Base-by-base conservation (phyloP, 805 yeast genomes). In the Ogataea paradorogensis region DNA sequence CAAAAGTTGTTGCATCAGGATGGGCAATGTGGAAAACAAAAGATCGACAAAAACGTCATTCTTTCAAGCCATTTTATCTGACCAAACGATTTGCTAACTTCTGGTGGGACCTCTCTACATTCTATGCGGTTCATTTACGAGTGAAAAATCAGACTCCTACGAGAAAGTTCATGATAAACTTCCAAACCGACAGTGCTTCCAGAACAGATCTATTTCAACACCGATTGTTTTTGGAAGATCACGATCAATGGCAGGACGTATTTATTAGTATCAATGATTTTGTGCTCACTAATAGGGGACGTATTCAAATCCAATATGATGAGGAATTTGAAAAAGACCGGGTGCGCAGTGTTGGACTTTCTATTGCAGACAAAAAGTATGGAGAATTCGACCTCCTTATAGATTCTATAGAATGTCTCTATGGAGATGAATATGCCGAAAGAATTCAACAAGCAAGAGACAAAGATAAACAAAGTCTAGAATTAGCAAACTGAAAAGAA, bases 11-110 rank as follows among this genome's bases (percentile, higher is more conserved):
- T 13, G 68, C 79, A 45, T 74, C 82, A 14, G 86, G 86, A 1
- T 80, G 80, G 66, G 86, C 95, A 26, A 85, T 87, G 95, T 85
- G 84, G 63, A 73, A 95, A 46, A 86, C 95, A 0, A 73, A 68
- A 49, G 86, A 84, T 54, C 76, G 76, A 58, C 69, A 70, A 47
- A 72, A 53, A 28, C 16, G 31, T 2, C 59, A 58, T n/a, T 76
- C 79, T 52, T 72, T 69, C 42, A 67, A 65, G 42, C 66, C 62
- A 7, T 60, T 70, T 45, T 62, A 73, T 43, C 42, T 62, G 13
- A 55, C 61, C 6, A 63, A 63, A 29, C 48, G 54, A 24, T 62
- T 62, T 41, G 60, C 65, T 6, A 62, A 67, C 24, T 63, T 66
- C 58, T 69, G 77, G 65, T 81, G 88, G 88, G 88, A 86, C 58